Base-by-base conservation (phyloP, 805 yeast species). In the Starmera dryadoides region DNA sequence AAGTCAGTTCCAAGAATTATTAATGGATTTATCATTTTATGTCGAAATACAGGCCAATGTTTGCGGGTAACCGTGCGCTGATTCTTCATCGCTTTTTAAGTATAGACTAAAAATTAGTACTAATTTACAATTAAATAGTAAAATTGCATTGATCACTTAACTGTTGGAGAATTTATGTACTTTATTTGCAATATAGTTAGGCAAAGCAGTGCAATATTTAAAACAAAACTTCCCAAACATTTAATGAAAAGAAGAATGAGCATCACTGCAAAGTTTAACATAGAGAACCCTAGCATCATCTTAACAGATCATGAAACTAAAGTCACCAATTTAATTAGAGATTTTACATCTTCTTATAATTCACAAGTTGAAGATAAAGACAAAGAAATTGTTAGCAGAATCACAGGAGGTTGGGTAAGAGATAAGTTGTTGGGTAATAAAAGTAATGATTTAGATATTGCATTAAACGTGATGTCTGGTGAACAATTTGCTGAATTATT, bases 341-440 rank as follows among this genome's bases (percentile, higher is more conserved):
- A 63, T 28, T 75, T 63, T 48, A 66, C 69, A 50, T 46, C 51
- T 34, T 45, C 53, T 34, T 65, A 69, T 47, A 69, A 71, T n/a
- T 19, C 43, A 20, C 45, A 11, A 23, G 16, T 30, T 7, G 19
- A 39, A 3, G 33, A 36, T 15, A 36, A 35, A 3, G 38, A 41
- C 3, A 45, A 53, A 16, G 52, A 46, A n/a, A 56, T 81, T 9
- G 80, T 72, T 33, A 67, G 85, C 12, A 60, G 98, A 43, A 85
- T 93, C 48, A 89, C 97, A 0, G 98, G 98, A 28, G 98, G 98
- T 0, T 91, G 98, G 98, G 98, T 93, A 3, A 73, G 98, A 50
- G 98, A 93, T 59, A 93, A 93, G 62, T 65, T 93, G 22, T 65
- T 93, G 23, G 95, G 95, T 0, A 70, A 72, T 35, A 77, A 76